Conservation (phyloP, 495 filamentous ascomycete species). For the Annulohypoxylon maeteangense region DNA sequence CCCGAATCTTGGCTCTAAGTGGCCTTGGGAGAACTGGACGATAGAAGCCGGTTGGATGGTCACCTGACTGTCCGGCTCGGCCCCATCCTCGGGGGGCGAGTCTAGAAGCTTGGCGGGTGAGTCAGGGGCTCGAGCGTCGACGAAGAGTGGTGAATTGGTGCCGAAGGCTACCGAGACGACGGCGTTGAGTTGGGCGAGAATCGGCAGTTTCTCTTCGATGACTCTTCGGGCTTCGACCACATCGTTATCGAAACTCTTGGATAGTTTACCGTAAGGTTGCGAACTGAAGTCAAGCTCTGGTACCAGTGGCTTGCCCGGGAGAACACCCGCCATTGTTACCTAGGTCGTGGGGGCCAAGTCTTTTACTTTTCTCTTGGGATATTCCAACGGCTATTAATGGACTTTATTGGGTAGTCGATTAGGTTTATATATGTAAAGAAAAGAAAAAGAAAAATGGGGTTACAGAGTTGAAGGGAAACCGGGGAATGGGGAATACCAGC, state of each 20-base stretch:
- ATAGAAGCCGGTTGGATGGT: background rate
- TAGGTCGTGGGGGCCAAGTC: background rate
- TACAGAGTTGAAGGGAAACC: background rate
- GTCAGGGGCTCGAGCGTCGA: constrained; percentile 1
- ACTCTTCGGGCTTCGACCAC: background rate
- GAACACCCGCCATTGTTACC: constrained; percentile 1
- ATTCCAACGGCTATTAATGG: background rate
- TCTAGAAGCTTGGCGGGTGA: constrained; percentile 8
- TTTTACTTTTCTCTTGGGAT: background rate
- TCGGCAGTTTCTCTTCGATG: background rate
- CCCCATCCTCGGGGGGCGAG: background rate
- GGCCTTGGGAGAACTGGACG: background rate
- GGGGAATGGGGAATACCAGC: background rate
- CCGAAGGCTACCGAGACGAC: constrained; percentile 2
- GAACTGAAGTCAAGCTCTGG: constrained; percentile 6
- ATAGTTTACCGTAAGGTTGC: background rate
- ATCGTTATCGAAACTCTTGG: background rate
- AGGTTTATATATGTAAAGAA: background rate
- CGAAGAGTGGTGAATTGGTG: background rate
- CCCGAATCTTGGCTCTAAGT: constrained; percentile 7
- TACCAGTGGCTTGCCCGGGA: background rate
- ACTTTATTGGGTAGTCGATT: background rate
- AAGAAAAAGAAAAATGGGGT: background rate
- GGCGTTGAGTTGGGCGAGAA: background rate
- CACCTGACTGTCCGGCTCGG: constrained; percentile 1